Base-by-base conservation (phyloP, 148 eudicot species). In the Rhododendron vialii region DNA sequence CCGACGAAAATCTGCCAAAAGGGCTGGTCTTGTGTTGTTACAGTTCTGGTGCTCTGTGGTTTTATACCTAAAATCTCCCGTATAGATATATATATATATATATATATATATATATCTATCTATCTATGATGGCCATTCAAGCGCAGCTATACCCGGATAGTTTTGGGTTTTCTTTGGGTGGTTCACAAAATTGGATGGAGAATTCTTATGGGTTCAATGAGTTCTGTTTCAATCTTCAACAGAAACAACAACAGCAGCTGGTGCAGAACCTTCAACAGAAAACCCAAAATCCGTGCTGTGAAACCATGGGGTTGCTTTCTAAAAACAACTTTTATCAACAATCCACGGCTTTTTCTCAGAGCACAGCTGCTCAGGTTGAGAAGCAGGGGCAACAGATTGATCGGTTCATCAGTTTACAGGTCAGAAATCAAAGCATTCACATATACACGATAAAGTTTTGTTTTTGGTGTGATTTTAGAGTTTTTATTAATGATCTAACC, bases 321-420 rank as follows among this genome's bases (percentile, higher is more conserved):
- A 85, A 51, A 80, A 79, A 86, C 69, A 53, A 45, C 69, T 38
- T 36, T 59, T 65, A 50, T 15, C 78, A 45, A 36, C 73, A 45
- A 36, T 63, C 89, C 2, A 57, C 84, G 88, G 84, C 53, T 48
- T 78, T 90, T 55, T 89, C 91, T 69, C 82, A 79, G 6, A 83
- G 84, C 57, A 28, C 92, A 7, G 82, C 85, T 11, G 82, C 87
- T 28, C 92, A 89, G 24, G 47, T 91, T 55, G 91, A 92, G 80
- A 92, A 90, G 75, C 95, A 94, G 79, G 85, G 90, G 41, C 87
- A 87, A 8, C 93, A 93, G 85, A 88, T 92, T 83, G 96, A 95
- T 55, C 89, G 83, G 82, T 89, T 87, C 36, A 74, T 95, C n/a
- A 83, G 48, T 51, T 84, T 91, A 80, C 97, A 95, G 98, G 98